A percentile compares a stretch with the other conserved stretches of the same genome.
Evolutionary conservation across 805 yeast species (phyloP).

Genomic region (Kluyveromyces starmeri): DNA sequence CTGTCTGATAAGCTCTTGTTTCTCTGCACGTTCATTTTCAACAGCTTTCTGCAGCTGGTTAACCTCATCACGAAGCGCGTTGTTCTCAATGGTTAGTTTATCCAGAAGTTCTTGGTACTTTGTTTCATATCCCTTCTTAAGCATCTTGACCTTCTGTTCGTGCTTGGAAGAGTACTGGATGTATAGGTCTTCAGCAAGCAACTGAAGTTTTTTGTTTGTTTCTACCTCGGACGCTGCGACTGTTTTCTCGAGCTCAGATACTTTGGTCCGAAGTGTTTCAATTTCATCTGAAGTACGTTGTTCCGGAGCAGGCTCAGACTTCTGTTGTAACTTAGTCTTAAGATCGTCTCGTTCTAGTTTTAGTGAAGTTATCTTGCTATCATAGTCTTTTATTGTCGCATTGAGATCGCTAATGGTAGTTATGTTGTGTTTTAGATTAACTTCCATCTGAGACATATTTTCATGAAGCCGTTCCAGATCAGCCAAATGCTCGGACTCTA

Average conservation of each 20-base stretch:
- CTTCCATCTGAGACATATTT: constrained; percentile 29
- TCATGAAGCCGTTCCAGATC: constrained; percentile 31
- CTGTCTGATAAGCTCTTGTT: constrained; percentile 44
- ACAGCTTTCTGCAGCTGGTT: constrained; percentile 42
- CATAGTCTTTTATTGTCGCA: constrained; percentile 21
- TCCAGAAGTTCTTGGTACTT: constrained; percentile 41
- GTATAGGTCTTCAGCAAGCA: constrained; percentile 61
- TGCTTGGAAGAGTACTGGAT: constrained; percentile 71
- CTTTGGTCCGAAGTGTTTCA: constrained; percentile 22
- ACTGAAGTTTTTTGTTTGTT: constrained; percentile 46
- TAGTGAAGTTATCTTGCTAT: constrained; percentile 17
- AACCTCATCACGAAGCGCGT: constrained; percentile 41
- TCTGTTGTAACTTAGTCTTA: neutral
- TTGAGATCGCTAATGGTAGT: constrained; percentile 21
- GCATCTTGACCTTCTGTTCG: constrained; percentile 55
- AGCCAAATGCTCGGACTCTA: constrained; percentile 30
- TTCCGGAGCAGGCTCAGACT: constrained; percentile 8
- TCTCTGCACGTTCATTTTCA: constrained; percentile 46
- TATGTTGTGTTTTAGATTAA: constrained; percentile 22
- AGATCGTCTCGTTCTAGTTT: constrained; percentile 16
- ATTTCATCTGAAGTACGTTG: neutral
- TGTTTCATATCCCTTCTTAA: constrained; percentile 50
- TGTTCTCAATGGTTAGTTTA: constrained; percentile 35
- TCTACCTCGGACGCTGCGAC: constrained; percentile 35
- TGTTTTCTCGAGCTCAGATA: constrained; percentile 29